Base-by-base conservation (phyloP, 2,329 filamentous ascomycete species). In the Pyrenophora teres region DNA sequence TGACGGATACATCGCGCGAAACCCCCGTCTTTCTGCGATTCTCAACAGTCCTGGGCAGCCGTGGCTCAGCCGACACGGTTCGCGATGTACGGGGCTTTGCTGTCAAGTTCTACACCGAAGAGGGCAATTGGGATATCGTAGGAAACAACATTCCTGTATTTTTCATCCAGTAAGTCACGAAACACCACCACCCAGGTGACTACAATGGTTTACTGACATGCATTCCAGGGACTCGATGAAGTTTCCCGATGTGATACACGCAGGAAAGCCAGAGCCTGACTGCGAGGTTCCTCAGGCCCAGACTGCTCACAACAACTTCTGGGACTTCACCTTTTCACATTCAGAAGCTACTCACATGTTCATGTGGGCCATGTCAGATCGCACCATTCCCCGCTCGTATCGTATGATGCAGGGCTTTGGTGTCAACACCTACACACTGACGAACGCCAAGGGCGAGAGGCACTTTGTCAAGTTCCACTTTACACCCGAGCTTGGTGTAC, bases 351-450 rank as follows among this genome's bases (percentile, higher is more conserved):
- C 87, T 0, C 88, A 92, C 70, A 91, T 90, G 87, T 88, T 83
- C 61, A 84, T 89, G 79, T 92, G 89, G 88, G 77, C 85, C 25
- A 89, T 91, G 86, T 88, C 84, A 7, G 89, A 92, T 68, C 81
- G 88, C 23, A 80, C 80, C 0, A 90, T 90, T 49, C 89, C 89
- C 1, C 82, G 87, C 2, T 90, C 87, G 0, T 92, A 81, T 74
- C 85, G 89, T 19, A 92, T 92, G 88, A 92, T 93, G 87, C 88
- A 93, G 60, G 89, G 89, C 0, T 93, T 92, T 50, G 89, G 89
- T 46, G 89, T 93, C 61, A 92, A 93, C 73, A 92, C 90, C 0
- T 93, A 80, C 63, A 88, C 83, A 0, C 79, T 92, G 2, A 78
- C 80, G 54, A 91, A 91, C 54, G 81, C 80, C 19, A 80, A 87